Conservation (phyloP, 2,329 filamentous ascomycete species). For the Fusarium burgessii region DNA sequence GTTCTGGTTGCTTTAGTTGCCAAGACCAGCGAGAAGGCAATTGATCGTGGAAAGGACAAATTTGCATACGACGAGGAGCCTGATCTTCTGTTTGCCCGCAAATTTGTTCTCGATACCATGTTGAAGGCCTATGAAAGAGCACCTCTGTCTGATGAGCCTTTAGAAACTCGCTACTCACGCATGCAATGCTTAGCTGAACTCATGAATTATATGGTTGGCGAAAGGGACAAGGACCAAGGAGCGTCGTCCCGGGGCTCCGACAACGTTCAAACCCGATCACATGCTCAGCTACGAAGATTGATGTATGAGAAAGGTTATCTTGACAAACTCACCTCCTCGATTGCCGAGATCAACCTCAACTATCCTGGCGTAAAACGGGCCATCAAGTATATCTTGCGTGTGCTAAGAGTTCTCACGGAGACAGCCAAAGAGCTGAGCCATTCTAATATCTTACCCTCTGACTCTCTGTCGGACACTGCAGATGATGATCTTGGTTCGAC, state of each 20-base stretch:
- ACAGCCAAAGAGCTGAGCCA: slow-evolving; percentile 89
- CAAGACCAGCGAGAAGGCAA: slow-evolving; percentile 83
- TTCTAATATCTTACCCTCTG: slow-evolving; percentile 77
- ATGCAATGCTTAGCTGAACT: slow-evolving; percentile 90
- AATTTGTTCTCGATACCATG: slow-evolving; percentile 93
- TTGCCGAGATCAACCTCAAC: slow-evolving; percentile 95
- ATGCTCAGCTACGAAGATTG: slow-evolving; percentile 87
- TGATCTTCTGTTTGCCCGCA: slow-evolving; percentile 90
- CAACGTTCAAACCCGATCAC: slow-evolving; percentile 65
- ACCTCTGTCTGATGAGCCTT: slow-evolving; percentile 78
- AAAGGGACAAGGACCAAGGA: slow-evolving; percentile 74
- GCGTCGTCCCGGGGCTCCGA: slow-evolving; percentile 56
- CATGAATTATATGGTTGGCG: slow-evolving; percentile 91
- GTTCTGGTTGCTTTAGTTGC: slow-evolving; percentile 88
- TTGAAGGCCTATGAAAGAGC: slow-evolving; percentile 93
- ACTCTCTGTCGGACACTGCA: slow-evolving; percentile 73
- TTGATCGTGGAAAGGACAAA: slow-evolving; percentile 67
- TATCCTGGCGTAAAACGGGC: slow-evolving; percentile 93
- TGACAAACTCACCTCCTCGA: slow-evolving; percentile 86
- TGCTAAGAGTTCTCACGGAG: slow-evolving; percentile 86
- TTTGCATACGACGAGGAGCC: slow-evolving; percentile 81
- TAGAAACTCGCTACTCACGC: slow-evolving; percentile 88
- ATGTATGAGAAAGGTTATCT: slow-evolving; percentile 99
- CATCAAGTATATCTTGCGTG: slow-evolving; percentile 95
- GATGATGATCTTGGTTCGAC: slow-evolving; percentile 91